Evolutionary conservation across 2,329 filamentous ascomycete genomes (phyloP), one percentile per base, ranked within the genome.

Genomic region (Zalaria obscura): DNA sequence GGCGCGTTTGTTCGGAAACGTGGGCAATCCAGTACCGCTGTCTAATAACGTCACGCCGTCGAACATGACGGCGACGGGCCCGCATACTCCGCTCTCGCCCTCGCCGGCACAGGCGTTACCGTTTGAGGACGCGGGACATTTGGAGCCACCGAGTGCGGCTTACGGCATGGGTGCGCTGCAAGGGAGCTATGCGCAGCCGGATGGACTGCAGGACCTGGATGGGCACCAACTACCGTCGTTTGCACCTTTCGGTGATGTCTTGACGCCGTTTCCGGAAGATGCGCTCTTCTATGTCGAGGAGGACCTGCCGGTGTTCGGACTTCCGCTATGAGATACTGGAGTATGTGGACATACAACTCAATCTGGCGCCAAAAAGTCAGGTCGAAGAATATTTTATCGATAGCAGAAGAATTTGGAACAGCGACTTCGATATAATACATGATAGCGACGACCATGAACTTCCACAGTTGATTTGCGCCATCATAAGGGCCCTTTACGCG

Each of bases 271-370:
- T 29, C 42, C 36, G 3, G 35, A 44, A 3, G 42, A 44, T n/a
- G 6, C 42, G 26, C 40, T 38, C 7, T 38, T 41, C 25, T 45
- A 41, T n/a, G 35, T 45, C 36, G 43, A 36, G n/a, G 38, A 45
- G 10, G 43, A 45, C 7, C 29, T 40, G 36, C 38, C 39, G 6
- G 41, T 45, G 36, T 45, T 45, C 36, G 39, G 43, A 1, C 40
- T 45, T n/a, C 18, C 18, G 18, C 18, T 18, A 18, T 18, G 18
- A 18, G 2, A 18, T n/a, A n/a, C n/a, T n/a, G n/a, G n/a, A n/a
- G n/a, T n/a, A n/a, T n/a, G n/a, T n/a, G n/a, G n/a, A n/a, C n/a
- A n/a, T n/a, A n/a, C n/a, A n/a, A n/a, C n/a, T n/a, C n/a, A n/a
- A n/a, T n/a, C n/a, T n/a, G n/a, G n/a, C n/a, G n/a, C n/a, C n/a